phyloP scores from a whole-genome alignment of 768 basidiomycete genomes.

The Amanita molliuscula region DNA sequence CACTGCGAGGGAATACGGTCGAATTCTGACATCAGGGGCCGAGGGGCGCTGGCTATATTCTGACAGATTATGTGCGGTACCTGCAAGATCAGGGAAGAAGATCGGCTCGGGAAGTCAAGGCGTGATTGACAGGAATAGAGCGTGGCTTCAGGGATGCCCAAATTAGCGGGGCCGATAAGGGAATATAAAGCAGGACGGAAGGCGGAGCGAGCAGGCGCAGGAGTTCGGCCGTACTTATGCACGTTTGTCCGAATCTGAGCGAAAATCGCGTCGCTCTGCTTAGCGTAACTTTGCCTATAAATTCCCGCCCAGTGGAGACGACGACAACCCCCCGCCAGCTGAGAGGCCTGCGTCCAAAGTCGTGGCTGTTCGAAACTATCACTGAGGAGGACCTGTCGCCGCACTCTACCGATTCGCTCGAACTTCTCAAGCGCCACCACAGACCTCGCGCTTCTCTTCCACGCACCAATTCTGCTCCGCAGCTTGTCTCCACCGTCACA shows the following conservation, averaged over 20 bases:
- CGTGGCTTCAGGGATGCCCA: background rate
- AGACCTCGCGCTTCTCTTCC: conserved; percentile 33
- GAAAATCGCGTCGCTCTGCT: conserved; percentile 3
- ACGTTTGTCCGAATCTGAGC: conserved; percentile 4
- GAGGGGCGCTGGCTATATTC: background rate
- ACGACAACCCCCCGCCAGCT: conserved; percentile 9
- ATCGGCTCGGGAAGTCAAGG: background rate
- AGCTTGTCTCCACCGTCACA: conserved; percentile 56
- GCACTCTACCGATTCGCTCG: conserved; percentile 12
- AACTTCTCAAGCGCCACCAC: conserved; percentile 56
- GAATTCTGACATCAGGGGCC: background rate
- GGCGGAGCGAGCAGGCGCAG: background rate
- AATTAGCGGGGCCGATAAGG: background rate
- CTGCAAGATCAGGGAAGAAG: background rate
- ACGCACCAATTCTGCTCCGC: conserved; percentile 43
- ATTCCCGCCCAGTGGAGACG: conserved; percentile 9
- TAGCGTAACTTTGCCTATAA: conserved; percentile 12
- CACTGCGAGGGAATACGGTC: background rate
- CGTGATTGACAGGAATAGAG: background rate
- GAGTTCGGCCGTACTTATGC: background rate
- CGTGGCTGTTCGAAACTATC: conserved; percentile 36
- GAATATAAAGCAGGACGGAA: background rate
- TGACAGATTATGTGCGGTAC: conserved; percentile 2
- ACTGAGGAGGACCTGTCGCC: conserved; percentile 30
- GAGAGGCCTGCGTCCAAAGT: conserved; percentile 17